phyloP scores from a whole-genome alignment of 192 early-diverging fungal species.

The Piromyces sp. region DNA sequence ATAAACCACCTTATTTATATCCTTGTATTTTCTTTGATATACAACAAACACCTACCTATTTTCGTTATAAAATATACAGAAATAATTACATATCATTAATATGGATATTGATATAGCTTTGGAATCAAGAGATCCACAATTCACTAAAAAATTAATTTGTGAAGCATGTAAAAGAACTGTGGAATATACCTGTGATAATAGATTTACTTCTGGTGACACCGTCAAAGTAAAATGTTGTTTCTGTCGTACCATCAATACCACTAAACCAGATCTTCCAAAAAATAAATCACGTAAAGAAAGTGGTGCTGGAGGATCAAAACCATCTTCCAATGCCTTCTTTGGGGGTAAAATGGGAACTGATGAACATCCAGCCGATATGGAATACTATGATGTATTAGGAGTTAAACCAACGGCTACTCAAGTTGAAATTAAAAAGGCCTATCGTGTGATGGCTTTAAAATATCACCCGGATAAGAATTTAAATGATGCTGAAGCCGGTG shows the following conservation, averaged over 20 bases:
- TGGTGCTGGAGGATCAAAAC: too few relatives aligned
- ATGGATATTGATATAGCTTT: neutral
- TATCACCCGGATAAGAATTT: conserved; percentile 86
- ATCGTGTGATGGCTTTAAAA: conserved; percentile 59
- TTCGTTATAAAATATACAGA: too few relatives aligned
- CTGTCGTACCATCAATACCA: neutral
- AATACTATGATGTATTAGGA: conserved; percentile 79
- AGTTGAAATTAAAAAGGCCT: conserved; percentile 82
- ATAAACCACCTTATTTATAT: too few relatives aligned
- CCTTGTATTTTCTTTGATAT: too few relatives aligned
- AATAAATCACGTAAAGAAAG: neutral
- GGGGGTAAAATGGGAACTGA: conserved; percentile 1
- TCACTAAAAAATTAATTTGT: neutral
- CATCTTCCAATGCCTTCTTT: neutral
- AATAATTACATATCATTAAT: too few relatives aligned
- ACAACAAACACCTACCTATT: too few relatives aligned
- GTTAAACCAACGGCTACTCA: conserved; percentile 55
- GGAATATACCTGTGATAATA: neutral
- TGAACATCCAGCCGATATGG: conserved; percentile 57
- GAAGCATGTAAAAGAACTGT: neutral
- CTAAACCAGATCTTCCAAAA: neutral
- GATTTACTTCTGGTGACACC: neutral
- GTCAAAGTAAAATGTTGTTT: neutral
- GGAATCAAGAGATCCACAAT: neutral
- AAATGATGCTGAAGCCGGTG: conserved; percentile 51